Base-by-base conservation (phyloP, 169 alveolate species). In the Plasmodium blacklocki region DNA sequence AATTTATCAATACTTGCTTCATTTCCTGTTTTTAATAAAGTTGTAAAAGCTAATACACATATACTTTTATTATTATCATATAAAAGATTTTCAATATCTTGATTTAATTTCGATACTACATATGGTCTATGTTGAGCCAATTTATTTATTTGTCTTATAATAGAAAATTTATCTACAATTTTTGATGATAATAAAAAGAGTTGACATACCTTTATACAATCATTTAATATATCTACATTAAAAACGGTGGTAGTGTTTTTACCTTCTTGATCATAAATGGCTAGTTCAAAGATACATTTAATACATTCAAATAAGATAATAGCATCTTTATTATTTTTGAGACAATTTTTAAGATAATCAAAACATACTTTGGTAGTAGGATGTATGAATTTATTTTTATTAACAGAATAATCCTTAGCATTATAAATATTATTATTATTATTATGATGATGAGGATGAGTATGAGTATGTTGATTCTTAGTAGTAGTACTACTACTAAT, bases 1-100 rank as follows among this genome's bases (percentile, higher is more conserved):
- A 98, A 95, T 88, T 97, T 95, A 85, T 98, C 99, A 63, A 98
- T 97, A 75, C 97, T 97, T 26, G 94, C 88, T 83, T 98, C 99
- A 63, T 97, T 97, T 62, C 99, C 99, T 8, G 98, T 97, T 94
- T 98, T 98, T 70, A 98, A 95, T 75, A 98, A 92, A 26, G 99
- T 98, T 7, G 99, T 95, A 68, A 98, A 95, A 2, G 99, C 99
- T 88, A 96, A 80, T 7, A 99, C 97, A 64, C 99, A 98, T 32
- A 98, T 96, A 71, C 94, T 93, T 72, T 98, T 95, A 93, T 98
- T 98, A 72, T 93, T 93, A 85, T 96, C 98, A 8, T 95, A 92
- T 50, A 98, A 96, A 83, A 98, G 90, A 62, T 94, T 93, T 93
- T 97, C 99, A 50, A 97, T 93, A 74, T 98, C 99, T 70, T 92